Base-by-base conservation (phyloP, 441 rosid genomes). In the Erodium moschatum region DNA sequence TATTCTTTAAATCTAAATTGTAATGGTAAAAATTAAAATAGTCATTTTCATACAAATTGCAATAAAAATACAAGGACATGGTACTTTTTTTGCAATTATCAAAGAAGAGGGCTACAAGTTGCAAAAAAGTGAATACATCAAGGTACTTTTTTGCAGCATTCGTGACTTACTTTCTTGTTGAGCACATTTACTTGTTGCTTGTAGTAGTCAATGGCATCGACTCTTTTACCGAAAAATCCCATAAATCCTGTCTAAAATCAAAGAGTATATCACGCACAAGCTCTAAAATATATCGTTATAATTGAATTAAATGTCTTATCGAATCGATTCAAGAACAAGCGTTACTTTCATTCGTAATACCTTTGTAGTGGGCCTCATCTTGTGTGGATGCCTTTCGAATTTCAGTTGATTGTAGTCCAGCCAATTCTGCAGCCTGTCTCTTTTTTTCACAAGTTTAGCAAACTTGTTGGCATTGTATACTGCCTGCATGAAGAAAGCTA, bases 131-230 rank as follows among this genome's bases (percentile, higher is more conserved):
- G n/a, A n/a, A n/a, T n/a, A n/a, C n/a, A n/a, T n/a, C n/a, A n/a
- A n/a, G n/a, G n/a, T n/a, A n/a, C n/a, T n/a, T n/a, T n/a, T n/a
- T n/a, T 66, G 38, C 20, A 50, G 19, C 38, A 74, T 6, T 27
- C 33, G 48, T 31, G 1, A 65, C 85, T 81, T 88, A 94, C 97
- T 50, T 40, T 81, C 77, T 80, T 85, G 42, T 88, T 89, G 62
- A 91, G 77, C 64, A 77, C 85, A 66, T 83, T 80, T 63, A 89
- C 83, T 64, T 77, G 89, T 3, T 86, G 88, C 60, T 82, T 76
- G 81, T 94, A 94, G 80, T 89, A 91, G 24, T 91, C 96, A 74
- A 91, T 86, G 73, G 94, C 80, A 75, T 91, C 97, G 67, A 94
- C 97, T 71, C 48, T 81, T 67, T 80, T 70, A 35, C 97, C 96